These are phyloP conservation scores for Alternaria brassicae DNA, from an alignment of 2,329 filamentous ascomycete species.

Conservation along the genomic window DNA sequence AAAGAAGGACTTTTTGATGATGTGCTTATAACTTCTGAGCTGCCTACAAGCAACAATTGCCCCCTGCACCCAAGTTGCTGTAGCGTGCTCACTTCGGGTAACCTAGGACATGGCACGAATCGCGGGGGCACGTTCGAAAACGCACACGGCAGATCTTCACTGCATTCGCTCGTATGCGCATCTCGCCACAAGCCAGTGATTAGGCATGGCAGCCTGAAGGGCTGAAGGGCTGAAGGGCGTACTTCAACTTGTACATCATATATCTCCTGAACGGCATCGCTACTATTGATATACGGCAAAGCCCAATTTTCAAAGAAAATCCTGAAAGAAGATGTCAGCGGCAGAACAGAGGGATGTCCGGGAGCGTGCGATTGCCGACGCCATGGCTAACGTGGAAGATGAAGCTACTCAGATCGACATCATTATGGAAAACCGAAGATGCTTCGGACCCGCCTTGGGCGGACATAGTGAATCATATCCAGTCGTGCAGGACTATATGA, in stretches of 20 bases:
- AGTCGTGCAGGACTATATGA: conserved; percentile 1
- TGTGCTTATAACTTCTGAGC: neutral
- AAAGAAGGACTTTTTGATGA: neutral
- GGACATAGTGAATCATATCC: neutral
- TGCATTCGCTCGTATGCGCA: neutral
- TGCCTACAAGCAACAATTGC: neutral
- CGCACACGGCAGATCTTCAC: neutral
- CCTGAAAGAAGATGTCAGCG: neutral
- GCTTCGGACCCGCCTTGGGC: neutral
- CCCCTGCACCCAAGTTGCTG: neutral
- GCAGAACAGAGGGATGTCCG: neutral
- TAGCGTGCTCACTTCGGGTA: neutral
- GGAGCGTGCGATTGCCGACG: neutral
- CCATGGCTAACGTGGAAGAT: conserved; percentile 3
- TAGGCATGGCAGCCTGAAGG: neutral
- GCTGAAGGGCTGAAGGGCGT: conserved; percentile 6
- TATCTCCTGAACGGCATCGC: neutral
- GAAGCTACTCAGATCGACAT: conserved; percentile 9
- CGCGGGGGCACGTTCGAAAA: neutral
- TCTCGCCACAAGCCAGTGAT: neutral
- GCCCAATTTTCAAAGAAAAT: no score
- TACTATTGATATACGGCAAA: neutral
- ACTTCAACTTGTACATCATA: neutral
- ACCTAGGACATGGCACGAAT: neutral
- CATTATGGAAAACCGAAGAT: neutral